Base-by-base conservation (phyloP, 129 eudicot genomes). In the Calendula officinalis region DNA sequence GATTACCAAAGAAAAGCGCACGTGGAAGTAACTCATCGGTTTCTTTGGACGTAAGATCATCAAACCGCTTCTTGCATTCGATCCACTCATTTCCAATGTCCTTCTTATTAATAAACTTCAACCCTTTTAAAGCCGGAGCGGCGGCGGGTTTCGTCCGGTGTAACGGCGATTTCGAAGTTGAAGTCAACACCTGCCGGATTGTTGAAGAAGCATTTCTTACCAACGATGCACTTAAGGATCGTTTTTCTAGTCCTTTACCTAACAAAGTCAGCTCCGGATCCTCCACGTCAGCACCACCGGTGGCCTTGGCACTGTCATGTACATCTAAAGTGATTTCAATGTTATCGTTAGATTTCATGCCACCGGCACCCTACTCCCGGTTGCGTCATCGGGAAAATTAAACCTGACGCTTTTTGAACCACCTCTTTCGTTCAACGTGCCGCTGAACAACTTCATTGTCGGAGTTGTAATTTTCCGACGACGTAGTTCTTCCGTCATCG, bases 291-390 rank as follows among this genome's bases (percentile, higher is more conserved):
- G 49, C 89, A 2, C 96, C 96, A 1, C 75, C 77, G n/a, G 85
- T 83, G 5, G 82, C 67, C 65, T 78, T 88, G 3, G 84, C 87
- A 55, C 96, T 88, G 70, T 82, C 81, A 9, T 22, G 30, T 22
- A 89, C 85, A 45, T 85, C 92, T 58, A 88, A 80, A 14, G 94
- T 85, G 81, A 82, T 85, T 27, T 88, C 96, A 3, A 82, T 94
- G 42, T 78, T 75, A 4, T 74, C 71, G 7, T 9, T 57, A 33
- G 72, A 16, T 5, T 12, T 49, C 42, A 35, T 50, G 17, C 64
- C 73, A 38, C 15, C 62, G 12, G 27, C 35, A 22, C n/a, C 32
- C 41, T 54, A 27, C 71, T 11, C 3, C 56, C 65, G 1, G 44
- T 32, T 6, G 70, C 7, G 3, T 66, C 50, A 33, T 64, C 85